A percentile compares a stretch with the other conserved stretches of the same genome.
phyloP scores from a whole-genome alignment of 2,329 filamentous ascomycete genomes.

The Sarocladium kiliense region DNA sequence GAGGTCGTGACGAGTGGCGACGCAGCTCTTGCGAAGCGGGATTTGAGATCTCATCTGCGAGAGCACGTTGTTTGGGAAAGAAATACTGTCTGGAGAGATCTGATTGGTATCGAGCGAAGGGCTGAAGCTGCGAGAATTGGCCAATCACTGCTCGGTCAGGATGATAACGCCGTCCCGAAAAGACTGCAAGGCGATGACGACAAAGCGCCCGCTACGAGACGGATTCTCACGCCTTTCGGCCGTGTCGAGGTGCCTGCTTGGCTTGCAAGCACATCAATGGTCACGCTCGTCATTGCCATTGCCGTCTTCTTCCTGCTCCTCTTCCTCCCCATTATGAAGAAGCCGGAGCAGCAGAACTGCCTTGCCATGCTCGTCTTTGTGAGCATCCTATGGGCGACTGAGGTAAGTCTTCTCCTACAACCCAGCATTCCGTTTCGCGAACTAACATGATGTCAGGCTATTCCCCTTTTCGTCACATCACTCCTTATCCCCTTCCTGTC shows the following conservation, averaged over 20 bases:
- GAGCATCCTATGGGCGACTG: slow-evolving; percentile 92
- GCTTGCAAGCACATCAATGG: slow-evolving; percentile 78
- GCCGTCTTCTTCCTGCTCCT: slow-evolving; percentile 71
- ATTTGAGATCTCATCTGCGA: slow-evolving; percentile 82
- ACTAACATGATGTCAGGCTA: slow-evolving; percentile 53
- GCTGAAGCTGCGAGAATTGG: slow-evolving; percentile 92
- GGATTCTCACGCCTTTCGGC: slow-evolving; percentile 75
- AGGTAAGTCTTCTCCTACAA: slow-evolving; percentile 53
- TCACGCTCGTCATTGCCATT: slow-evolving; percentile 66
- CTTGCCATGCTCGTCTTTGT: slow-evolving; percentile 90
- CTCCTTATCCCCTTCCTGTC: slow-evolving; percentile 90
- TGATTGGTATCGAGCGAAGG: slow-evolving; percentile 96
- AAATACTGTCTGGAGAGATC: slow-evolving; percentile 97
- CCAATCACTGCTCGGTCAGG: slow-evolving; percentile 72
- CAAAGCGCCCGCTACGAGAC: slow-evolving; percentile 55
- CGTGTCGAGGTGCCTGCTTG: slow-evolving; percentile 71
- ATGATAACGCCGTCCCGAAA: slow-evolving; percentile 61
- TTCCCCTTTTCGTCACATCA: slow-evolving; percentile 94
- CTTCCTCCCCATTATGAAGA: slow-evolving; percentile 74
- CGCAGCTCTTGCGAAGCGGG: slow-evolving; percentile 68
- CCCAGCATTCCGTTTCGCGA: slow-evolving; percentile 14
- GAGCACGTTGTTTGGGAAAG: slow-evolving; percentile 99
- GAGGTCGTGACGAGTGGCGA: slow-evolving; percentile 80
- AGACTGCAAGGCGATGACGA: slow-evolving; percentile 82
- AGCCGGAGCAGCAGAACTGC: slow-evolving; percentile 91